phyloP scores from a whole-genome alignment of 768 basidiomycete species.

The Suillus spraguei region DNA sequence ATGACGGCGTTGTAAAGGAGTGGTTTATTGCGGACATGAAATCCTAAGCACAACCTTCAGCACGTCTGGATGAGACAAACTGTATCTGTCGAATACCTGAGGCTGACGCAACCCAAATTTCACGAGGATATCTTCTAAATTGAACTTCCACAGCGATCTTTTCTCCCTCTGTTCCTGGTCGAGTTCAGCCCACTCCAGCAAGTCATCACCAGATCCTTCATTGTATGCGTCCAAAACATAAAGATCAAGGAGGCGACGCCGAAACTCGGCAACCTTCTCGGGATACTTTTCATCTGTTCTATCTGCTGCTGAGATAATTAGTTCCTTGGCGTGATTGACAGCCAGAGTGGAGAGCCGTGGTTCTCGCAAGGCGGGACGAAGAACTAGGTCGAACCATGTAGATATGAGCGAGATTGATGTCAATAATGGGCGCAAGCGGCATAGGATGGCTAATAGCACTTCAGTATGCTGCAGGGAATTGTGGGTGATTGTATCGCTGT shows the following conservation, averaged over 20 bases:
- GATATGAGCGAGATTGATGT: constrained; percentile 69
- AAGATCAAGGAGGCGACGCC: constrained; percentile 68
- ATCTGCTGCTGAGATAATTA: constrained; percentile 64
- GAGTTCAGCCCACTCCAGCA: constrained; percentile 73
- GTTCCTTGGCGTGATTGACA: constrained; percentile 68
- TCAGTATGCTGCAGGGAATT: constrained; percentile 62
- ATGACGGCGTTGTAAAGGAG: constrained; percentile 60
- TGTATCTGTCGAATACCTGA: constrained; percentile 44
- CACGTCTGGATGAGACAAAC: constrained; percentile 12
- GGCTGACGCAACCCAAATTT: constrained; percentile 64
- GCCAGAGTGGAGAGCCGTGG: constrained; percentile 62
- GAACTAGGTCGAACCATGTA: constrained; percentile 79
- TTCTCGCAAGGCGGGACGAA: constrained; percentile 78
- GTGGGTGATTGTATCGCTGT: constrained; percentile 67
- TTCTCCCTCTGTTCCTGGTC: constrained; percentile 62
- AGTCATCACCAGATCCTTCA: constrained; percentile 72
- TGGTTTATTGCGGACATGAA: constrained; percentile 67
- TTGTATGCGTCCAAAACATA: constrained; percentile 79
- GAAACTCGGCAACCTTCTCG: constrained; percentile 64
- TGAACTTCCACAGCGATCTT: constrained; percentile 71
- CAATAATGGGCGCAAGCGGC: constrained; percentile 62
- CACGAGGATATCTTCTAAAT: constrained; percentile 75
- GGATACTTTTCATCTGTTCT: constrained; percentile 43
- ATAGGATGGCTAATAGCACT: constrained; percentile 65
- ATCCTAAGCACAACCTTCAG: constrained; percentile 47